phyloP scores from a whole-genome alignment of 805 yeast genomes.

The Dipodascus albidus region DNA sequence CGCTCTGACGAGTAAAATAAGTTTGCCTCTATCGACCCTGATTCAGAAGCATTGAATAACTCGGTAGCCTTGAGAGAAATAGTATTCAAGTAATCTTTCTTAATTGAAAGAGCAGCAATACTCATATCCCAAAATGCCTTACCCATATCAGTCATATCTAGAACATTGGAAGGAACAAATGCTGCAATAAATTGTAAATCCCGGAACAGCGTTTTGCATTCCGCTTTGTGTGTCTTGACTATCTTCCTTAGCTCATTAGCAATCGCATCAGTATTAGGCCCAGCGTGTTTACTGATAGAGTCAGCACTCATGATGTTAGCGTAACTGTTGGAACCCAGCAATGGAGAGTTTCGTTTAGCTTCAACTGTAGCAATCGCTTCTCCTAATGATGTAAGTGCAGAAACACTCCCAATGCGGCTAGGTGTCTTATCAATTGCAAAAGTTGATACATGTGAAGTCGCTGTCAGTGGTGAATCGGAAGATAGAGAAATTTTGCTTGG shows the following conservation, averaged over 20 bases:
- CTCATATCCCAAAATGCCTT: slow-evolving; percentile 28
- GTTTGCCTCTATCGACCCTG: slow-evolving; percentile 6
- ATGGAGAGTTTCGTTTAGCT: background rate
- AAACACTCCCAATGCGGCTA: slow-evolving; percentile 5
- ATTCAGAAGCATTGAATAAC: slow-evolving; percentile 14
- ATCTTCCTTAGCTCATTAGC: slow-evolving; percentile 23
- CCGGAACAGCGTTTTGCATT: slow-evolving; percentile 23
- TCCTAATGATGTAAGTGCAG: background rate
- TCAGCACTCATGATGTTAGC: background rate
- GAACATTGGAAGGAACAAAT: slow-evolving; percentile 20
- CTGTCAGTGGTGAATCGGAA: slow-evolving; percentile 11
- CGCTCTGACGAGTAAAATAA: slow-evolving; percentile 13
- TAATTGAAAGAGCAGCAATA: slow-evolving; percentile 23
- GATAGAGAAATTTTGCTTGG: slow-evolving; percentile 12
- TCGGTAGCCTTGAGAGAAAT: slow-evolving; percentile 16
- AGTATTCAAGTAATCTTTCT: slow-evolving; percentile 16
- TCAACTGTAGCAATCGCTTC: background rate
- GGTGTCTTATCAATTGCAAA: background rate
- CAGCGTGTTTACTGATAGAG: background rate
- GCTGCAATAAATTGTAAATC: slow-evolving; percentile 26
- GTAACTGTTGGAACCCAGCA: background rate
- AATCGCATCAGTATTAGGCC: slow-evolving; percentile 23
- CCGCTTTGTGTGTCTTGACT: slow-evolving; percentile 17
- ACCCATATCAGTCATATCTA: slow-evolving; percentile 22
- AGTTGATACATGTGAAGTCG: background rate